A percentile compares a stretch with the other conserved stretches of the same genome.
Conservation (phyloP, 176 grass and related monocot genomes). For the Carex kokanica region DNA sequence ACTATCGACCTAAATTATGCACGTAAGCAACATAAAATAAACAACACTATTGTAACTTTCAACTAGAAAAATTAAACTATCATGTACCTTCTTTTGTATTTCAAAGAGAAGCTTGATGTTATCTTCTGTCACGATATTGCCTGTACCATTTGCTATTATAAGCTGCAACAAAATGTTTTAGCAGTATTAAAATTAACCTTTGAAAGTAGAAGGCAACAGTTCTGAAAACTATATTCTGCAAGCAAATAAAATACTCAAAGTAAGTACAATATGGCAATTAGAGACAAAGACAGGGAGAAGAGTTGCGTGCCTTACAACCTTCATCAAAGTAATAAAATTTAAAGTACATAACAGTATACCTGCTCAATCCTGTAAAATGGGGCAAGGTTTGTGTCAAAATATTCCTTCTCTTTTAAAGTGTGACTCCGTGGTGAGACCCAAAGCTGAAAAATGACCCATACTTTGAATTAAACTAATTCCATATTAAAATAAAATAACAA, state of each 20-base stretch:
- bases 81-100: conserved; percentile 81
- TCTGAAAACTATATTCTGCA: not conserved
- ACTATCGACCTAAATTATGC: conserved; percentile 65
- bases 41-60: conserved; percentile 2
- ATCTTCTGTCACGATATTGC: conserved; percentile 69
- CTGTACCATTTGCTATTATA: conserved; percentile 60
- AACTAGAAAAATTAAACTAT: conserved; percentile 9
- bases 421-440: conserved; percentile 86
- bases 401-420: conserved; percentile 71
- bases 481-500: not conserved
- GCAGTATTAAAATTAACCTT: not conserved
- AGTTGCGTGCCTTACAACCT: not conserved
- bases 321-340: conserved; percentile 18
- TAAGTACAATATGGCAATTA: not conserved
- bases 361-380: conserved; percentile 99
- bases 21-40: conserved; percentile 30
- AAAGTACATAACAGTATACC: conserved; percentile 35
- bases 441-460: conserved; percentile 47
- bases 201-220: not conserved
- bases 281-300: not conserved
- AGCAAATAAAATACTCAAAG: not conserved
- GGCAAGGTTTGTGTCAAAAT: conserved; percentile 90
- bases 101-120: conserved; percentile 89
- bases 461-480: conserved; percentile 5
- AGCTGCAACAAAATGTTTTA: conserved; percentile 51